Evolutionary conservation across 106 monocot genomes (phyloP).

Genomic region (Acorus calamus): DNA sequence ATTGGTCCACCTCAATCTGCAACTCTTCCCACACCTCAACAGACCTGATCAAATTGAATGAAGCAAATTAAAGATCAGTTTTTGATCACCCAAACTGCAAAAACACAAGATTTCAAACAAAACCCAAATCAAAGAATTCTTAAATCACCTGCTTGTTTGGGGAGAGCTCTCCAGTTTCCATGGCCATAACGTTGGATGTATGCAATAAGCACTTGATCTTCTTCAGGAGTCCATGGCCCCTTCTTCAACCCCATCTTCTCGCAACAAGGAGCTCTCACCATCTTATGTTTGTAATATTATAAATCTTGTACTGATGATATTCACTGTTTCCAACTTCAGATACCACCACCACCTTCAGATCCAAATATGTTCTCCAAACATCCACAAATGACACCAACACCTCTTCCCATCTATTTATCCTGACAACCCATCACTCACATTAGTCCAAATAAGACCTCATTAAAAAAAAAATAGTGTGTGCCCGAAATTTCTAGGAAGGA

Average conservation of each 20-base stretch:
- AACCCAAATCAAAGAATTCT: not conserved
- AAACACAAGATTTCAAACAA: not conserved
- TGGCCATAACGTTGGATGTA: slow-evolving; percentile 34
- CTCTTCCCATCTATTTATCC: too few relatives aligned
- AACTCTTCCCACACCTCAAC: slow-evolving; percentile 65
- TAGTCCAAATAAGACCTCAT: too few relatives aligned
- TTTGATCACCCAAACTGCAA: not conserved
- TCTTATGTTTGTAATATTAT: not conserved
- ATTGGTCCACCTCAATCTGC: slow-evolving; percentile 64
- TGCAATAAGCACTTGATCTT: slow-evolving; percentile 34
- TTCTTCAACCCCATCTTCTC: slow-evolving; percentile 47
- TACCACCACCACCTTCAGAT: too few relatives aligned
- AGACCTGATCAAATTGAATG: slow-evolving; percentile 18
- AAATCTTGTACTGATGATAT: too few relatives aligned
- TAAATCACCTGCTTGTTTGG: slow-evolving; percentile 37
- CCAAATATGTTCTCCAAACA: too few relatives aligned
- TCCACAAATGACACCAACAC: too few relatives aligned
- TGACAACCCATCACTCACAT: too few relatives aligned
- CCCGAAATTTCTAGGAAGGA: too few relatives aligned
- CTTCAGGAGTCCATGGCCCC: slow-evolving; percentile 44
- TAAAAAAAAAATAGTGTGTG: too few relatives aligned
- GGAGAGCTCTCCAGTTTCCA: slow-evolving; percentile 46
- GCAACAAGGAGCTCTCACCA: slow-evolving; percentile 55
- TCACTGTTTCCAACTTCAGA: too few relatives aligned
- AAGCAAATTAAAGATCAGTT: not conserved